phyloP scores from a whole-genome alignment of 1,284 basidiomycete species.

The Mycena citricolor region DNA sequence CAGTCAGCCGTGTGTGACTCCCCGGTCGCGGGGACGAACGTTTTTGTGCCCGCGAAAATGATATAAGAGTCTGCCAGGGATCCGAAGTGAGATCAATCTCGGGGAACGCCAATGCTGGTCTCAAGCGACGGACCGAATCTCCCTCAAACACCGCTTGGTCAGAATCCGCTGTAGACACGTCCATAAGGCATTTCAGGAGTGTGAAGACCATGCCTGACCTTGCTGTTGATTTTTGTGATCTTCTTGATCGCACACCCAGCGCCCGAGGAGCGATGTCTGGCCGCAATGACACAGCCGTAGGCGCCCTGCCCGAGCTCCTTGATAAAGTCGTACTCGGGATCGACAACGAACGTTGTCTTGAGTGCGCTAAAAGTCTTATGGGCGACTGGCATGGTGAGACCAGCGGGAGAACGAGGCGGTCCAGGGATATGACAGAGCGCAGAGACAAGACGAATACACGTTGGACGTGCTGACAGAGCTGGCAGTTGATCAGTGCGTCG shows the following conservation, averaged over 20 bases:
- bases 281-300: conserved; percentile 90
- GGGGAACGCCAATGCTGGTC: no score
- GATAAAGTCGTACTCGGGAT: conserved; percentile 89
- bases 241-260: conserved; percentile 96
- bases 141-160: conserved; percentile 91
- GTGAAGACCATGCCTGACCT: conserved; percentile 47
- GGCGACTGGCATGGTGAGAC: no score
- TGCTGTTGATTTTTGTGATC: conserved; percentile 97
- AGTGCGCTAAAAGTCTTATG: conserved; percentile 79
- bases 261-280: conserved; percentile 79
- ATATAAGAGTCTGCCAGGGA: conserved; percentile 69
- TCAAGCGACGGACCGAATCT: conserved; percentile 89
- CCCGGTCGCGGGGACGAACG: conserved; percentile 43
- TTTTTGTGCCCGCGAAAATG: conserved; percentile 98
- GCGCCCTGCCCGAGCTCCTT: conserved; percentile 96
- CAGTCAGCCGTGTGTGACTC: conserved; percentile 11
- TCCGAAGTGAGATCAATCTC: conserved; percentile 20
- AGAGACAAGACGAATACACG: no score
- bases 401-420: no score
- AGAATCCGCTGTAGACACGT: conserved; percentile 71
- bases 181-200: conserved; percentile 3
- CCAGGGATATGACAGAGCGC: no score
- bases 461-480: no score
- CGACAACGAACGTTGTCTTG: conserved; percentile 84
- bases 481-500: no score